A percentile compares a stretch with the other conserved stretches of the same genome.
phyloP scores from a whole-genome alignment of 139 green algal species.

The Pleodorina starrii region DNA sequence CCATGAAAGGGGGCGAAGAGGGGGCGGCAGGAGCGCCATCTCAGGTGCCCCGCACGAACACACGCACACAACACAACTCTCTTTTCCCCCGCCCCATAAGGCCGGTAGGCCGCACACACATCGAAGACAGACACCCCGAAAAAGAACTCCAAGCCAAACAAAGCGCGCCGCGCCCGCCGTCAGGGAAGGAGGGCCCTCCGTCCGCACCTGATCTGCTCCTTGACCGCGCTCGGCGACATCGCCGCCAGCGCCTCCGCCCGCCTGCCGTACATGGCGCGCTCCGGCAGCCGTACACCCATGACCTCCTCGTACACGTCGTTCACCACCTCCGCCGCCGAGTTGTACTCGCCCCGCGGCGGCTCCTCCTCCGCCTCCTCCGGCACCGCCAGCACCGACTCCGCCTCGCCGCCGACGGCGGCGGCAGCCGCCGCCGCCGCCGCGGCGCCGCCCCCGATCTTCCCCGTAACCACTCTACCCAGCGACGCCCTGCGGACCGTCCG shows the following conservation, averaged over 20 bases:
- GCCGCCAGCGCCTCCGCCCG: slow-evolving; percentile 34
- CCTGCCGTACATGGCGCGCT: slow-evolving; percentile 39
- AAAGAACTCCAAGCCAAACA: no score
- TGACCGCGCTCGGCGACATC: neutral
- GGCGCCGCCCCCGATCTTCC: neutral
- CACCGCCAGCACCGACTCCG: neutral
- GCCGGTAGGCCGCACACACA: no score
- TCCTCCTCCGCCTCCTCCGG: slow-evolving; percentile 28
- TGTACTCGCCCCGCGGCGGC: slow-evolving; percentile 15
- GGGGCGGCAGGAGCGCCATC: no score
- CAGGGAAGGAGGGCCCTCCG: no score
- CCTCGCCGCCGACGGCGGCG: neutral
- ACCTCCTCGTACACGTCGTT: slow-evolving; percentile 46
- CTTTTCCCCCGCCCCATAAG: no score
- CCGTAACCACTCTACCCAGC: neutral
- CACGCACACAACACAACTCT: no score
- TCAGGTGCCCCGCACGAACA: no score
- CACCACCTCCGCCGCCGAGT: slow-evolving; percentile 31
- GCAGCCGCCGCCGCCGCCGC: neutral
- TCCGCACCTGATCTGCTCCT: slow-evolving; percentile 1
- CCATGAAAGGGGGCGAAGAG: no score
- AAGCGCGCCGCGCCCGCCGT: no score
- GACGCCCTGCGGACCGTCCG: neutral
- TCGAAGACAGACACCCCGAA: no score
- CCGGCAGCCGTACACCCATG: slow-evolving; percentile 33